A percentile compares a stretch with the other conserved stretches of the same genome.
phyloP scores from a whole-genome alignment of 192 early-diverging fungal species.

The Backusella psychrophila region DNA sequence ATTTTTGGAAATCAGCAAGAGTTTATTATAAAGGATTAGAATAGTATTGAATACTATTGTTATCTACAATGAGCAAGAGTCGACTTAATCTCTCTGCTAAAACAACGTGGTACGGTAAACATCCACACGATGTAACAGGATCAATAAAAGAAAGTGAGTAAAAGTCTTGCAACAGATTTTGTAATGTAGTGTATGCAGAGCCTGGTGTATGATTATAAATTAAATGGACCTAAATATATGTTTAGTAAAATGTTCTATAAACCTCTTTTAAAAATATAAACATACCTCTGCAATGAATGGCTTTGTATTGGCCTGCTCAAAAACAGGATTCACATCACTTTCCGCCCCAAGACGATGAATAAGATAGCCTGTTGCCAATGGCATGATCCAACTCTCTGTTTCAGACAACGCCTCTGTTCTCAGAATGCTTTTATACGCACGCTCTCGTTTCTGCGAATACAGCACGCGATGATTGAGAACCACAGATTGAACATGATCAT shows the following conservation, averaged over 20 bases:
- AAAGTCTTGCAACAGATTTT: constrained; percentile 41
- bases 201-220: constrained; percentile 17
- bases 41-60: not conserved
- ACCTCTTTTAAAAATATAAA: not conserved
- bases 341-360: constrained; percentile 32
- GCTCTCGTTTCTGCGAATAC: constrained; percentile 30
- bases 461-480: constrained; percentile 45
- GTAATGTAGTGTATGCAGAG: constrained; percentile 34
- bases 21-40: not conserved
- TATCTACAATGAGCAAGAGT: constrained; percentile 23
- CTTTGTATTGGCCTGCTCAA: constrained; percentile 37
- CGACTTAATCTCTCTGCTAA: constrained; percentile 42
- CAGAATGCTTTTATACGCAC: constrained; percentile 4
- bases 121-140: constrained; percentile 36
- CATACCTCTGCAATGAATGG: constrained; percentile 39
- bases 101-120: constrained; percentile 43
- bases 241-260: not conserved
- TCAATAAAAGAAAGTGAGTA: constrained; percentile 47
- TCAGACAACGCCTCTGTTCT: not conserved
- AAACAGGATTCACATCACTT: constrained; percentile 33
- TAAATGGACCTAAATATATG: constrained; percentile 22
- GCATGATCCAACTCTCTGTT: constrained; percentile 34
- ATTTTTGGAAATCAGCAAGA: not conserved
- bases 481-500: constrained; percentile 38
- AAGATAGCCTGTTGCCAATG: constrained; percentile 46